Conservation (phyloP, 768 basidiomycete genomes). For the Pulveroboletus sp. region DNA sequence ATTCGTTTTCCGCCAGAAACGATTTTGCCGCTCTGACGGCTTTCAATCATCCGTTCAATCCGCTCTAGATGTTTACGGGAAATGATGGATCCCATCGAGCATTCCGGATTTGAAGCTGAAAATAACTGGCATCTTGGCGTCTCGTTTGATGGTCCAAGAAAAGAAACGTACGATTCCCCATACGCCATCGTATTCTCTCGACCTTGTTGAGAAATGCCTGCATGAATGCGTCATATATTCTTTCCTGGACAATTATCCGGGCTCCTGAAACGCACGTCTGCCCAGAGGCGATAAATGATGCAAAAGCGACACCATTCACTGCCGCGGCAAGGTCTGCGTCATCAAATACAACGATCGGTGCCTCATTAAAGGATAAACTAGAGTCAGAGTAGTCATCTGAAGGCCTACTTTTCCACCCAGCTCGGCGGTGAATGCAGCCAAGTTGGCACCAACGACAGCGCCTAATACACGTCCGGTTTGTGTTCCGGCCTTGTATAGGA, state of each 20-base stretch:
- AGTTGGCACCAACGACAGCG: constrained; percentile 67
- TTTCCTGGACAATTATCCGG: constrained; percentile 70
- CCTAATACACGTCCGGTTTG: constrained; percentile 74
- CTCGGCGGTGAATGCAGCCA: constrained; percentile 78
- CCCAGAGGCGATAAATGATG: constrained; percentile 82
- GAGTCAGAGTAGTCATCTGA: background rate
- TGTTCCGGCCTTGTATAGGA: constrained; percentile 62
- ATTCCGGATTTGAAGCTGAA: constrained; percentile 64
- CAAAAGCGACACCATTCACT: constrained; percentile 81
- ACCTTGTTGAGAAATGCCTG: constrained; percentile 59
- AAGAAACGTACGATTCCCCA: constrained; percentile 70
- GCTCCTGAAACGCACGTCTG: constrained; percentile 94
- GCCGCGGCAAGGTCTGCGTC: constrained; percentile 74
- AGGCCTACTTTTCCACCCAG: constrained; percentile 74
- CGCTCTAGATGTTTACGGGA: constrained; percentile 61
- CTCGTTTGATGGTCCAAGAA: background rate
- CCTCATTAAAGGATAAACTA: constrained; percentile 39
- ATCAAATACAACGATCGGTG: constrained; percentile 76
- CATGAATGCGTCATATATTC: constrained; percentile 70
- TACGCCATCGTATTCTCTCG: constrained; percentile 57
- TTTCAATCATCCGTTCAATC: constrained; percentile 56
- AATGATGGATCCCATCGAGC: constrained; percentile 81
- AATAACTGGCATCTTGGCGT: background rate
- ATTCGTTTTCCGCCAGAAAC: constrained; percentile 67
- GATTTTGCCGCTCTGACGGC: constrained; percentile 45